phyloP scores from a whole-genome alignment of 768 basidiomycete genomes.

The Artomyces pyxidatus region DNA sequence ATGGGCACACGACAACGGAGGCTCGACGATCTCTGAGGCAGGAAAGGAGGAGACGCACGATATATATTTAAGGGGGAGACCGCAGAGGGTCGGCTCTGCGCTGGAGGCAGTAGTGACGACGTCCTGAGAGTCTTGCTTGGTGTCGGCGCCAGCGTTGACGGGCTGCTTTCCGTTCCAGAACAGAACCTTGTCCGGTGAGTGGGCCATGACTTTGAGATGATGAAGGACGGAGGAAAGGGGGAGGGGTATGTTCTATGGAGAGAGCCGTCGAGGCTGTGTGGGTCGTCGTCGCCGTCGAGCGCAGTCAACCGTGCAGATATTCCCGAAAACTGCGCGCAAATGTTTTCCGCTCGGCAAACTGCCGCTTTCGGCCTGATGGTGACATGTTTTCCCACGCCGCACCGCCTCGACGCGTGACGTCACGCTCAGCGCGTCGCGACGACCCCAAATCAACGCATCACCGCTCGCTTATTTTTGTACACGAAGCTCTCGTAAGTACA shows the following conservation, averaged over 20 bases:
- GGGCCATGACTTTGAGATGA: slow-evolving; percentile 6
- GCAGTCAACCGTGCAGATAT: neutral
- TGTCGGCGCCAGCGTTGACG: neutral
- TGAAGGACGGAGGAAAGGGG: neutral
- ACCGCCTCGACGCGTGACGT: slow-evolving; percentile 3
- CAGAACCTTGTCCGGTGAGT: slow-evolving; percentile 4
- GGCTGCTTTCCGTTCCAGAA: slow-evolving; percentile 12
- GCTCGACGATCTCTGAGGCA: slow-evolving; percentile 2
- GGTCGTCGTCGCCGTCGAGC: neutral
- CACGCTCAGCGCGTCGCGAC: slow-evolving; percentile 2
- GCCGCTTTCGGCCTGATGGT: neutral
- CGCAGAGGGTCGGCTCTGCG: slow-evolving; percentile 49
- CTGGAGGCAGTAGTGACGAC: slow-evolving; percentile 30
- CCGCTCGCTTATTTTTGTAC: too few species aligned
- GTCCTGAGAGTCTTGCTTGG: slow-evolving; percentile 21
- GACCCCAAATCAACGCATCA: too few species aligned
- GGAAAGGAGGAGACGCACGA: slow-evolving; percentile 45
- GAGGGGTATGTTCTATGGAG: neutral
- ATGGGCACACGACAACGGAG: slow-evolving; percentile 4
- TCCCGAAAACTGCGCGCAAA: neutral
- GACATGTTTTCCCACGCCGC: neutral
- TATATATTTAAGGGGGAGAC: slow-evolving; percentile 72
- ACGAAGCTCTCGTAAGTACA: neutral
- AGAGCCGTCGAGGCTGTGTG: neutral
- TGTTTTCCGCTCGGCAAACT: neutral